phyloP scores from a whole-genome alignment of 163 green algal genomes.

The Scenedesmus sp. region DNA sequence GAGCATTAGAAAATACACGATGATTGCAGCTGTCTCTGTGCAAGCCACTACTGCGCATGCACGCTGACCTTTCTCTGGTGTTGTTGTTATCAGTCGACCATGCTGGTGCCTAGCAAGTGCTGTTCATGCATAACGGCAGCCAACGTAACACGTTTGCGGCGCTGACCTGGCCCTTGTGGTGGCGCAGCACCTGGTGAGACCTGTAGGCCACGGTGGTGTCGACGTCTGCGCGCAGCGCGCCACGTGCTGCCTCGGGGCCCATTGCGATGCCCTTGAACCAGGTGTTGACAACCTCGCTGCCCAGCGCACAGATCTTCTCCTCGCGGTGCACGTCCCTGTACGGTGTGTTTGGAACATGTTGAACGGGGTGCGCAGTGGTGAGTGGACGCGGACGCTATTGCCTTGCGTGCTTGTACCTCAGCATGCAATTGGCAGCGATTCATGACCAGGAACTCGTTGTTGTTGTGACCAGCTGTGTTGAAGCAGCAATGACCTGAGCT shows the following conservation, averaged over 20 bases:
- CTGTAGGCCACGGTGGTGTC: conserved; percentile 31
- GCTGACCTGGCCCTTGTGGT: conserved; percentile 38
- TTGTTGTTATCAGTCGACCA: too few relatives aligned
- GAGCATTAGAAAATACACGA: too few relatives aligned
- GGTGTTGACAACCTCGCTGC: conserved; percentile 28
- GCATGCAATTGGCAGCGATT: too few relatives aligned
- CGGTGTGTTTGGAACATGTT: neutral
- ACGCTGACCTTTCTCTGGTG: too few relatives aligned
- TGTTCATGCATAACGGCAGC: neutral
- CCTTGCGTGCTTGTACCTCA: neutral
- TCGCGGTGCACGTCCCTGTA: conserved; percentile 48
- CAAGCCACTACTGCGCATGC: too few relatives aligned
- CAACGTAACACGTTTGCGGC: too few relatives aligned
- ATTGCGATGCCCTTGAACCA: conserved; percentile 47
- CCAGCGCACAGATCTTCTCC: conserved; percentile 48
- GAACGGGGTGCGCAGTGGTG: neutral
- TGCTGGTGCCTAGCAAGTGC: too few relatives aligned
- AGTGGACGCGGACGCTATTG: too few relatives aligned
- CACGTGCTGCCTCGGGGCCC: conserved; percentile 29
- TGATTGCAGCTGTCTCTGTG: neutral
- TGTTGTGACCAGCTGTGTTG: too few relatives aligned
- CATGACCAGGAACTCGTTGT: too few relatives aligned
- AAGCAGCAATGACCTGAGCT: too few relatives aligned
- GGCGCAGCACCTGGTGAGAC: conserved; percentile 26
- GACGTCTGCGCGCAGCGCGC: neutral